phyloP scores from a whole-genome alignment of 768 basidiomycete species.

The Calocera viscosa region DNA sequence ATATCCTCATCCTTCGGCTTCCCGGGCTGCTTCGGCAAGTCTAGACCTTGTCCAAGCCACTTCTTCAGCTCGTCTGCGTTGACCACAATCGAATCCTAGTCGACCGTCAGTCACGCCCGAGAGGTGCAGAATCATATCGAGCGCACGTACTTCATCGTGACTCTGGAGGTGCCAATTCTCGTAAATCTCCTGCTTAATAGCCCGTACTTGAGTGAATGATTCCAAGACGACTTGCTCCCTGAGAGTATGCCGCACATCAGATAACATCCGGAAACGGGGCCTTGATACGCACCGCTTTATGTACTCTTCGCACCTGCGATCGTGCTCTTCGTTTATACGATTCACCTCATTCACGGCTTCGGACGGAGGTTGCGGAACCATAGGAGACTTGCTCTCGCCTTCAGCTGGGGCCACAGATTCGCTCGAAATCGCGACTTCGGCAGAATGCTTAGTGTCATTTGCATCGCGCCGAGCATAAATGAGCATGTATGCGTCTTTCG shows the following conservation, averaged over 20 bases:
- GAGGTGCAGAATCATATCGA: background rate
- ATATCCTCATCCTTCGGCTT: background rate
- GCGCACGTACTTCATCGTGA: conserved; percentile 35
- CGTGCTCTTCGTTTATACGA: conserved; percentile 43
- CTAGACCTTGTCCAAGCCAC: conserved; percentile 41
- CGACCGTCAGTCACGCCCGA: conserved; percentile 15
- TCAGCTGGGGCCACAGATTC: background rate
- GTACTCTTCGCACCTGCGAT: conserved; percentile 41
- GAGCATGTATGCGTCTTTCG: conserved; percentile 90
- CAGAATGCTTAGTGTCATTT: background rate
- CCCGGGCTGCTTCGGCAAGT: background rate
- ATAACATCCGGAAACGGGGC: background rate
- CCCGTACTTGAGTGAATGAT: conserved; percentile 40
- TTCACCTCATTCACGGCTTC: conserved; percentile 44
- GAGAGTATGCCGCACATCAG: background rate
- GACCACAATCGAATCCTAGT: conserved; percentile 45
- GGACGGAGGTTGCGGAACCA: conserved; percentile 38
- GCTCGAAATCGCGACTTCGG: background rate
- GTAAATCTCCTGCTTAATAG: conserved; percentile 49
- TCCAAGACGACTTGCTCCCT: conserved; percentile 17
- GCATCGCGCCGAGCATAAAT: conserved; percentile 54
- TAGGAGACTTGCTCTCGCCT: background rate
- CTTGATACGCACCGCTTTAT: conserved; percentile 33
- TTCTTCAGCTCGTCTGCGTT: conserved; percentile 46
- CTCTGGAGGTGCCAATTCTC: conserved; percentile 44